phyloP scores from a whole-genome alignment of 129 eudicot species.

The Heracleum sosnowskyi region DNA sequence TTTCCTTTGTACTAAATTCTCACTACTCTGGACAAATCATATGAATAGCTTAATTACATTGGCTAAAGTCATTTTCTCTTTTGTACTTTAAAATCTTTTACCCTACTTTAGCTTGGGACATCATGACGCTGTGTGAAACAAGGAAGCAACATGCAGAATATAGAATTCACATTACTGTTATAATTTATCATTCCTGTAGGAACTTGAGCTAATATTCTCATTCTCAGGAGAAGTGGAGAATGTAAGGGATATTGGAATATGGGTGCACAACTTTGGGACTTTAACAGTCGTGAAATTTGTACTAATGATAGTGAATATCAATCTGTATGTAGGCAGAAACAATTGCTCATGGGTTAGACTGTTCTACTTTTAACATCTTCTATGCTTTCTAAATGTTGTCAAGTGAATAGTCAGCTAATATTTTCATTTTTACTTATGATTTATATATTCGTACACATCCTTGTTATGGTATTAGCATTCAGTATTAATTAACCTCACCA shows the following conservation, averaged over 20 bases:
- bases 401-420: neutral
- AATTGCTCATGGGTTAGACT: neutral
- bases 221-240: neutral
- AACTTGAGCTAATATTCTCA: neutral
- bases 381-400: neutral
- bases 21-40: slow-evolving; percentile 3
- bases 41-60: neutral
- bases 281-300: neutral
- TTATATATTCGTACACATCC: neutral
- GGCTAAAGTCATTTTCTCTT: neutral
- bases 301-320: neutral
- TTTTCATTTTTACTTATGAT: neutral
- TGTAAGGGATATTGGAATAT: neutral
- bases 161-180: neutral
- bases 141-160: neutral
- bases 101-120: neutral
- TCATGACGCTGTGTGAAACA: neutral
- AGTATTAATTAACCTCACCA: neutral
- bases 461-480: neutral
- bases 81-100: neutral
- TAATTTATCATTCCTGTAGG: neutral
- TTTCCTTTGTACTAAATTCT: neutral
- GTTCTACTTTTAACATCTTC: neutral
- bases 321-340: neutral
- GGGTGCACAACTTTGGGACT: neutral